phyloP scores from a whole-genome alignment of 2,329 filamentous ascomycete genomes.

The Dothideomycetes sp. region DNA sequence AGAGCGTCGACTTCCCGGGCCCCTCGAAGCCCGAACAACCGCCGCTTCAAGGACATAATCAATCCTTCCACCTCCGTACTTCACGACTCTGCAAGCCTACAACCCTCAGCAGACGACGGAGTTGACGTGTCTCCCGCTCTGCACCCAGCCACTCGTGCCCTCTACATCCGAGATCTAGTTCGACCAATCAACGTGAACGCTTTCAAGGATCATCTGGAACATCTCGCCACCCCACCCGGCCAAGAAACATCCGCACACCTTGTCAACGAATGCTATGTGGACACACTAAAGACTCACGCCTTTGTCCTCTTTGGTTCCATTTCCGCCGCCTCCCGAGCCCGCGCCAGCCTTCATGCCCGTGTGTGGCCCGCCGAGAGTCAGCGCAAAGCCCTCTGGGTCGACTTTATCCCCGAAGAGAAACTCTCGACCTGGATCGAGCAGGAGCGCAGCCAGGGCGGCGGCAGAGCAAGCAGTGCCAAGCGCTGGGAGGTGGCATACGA shows the following conservation, averaged over 20 bases:
- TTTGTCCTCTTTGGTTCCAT: conserved; percentile 62
- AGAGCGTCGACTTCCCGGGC: background rate
- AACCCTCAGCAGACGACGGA: conserved; percentile 5
- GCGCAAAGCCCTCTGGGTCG: conserved; percentile 74
- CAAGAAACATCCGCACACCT: conserved; percentile 37
- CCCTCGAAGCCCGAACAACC: conserved; percentile 11
- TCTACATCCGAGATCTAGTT: conserved; percentile 89
- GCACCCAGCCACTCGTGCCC: conserved; percentile 45
- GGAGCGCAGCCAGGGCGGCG: conserved; percentile 38
- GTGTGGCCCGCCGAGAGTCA: conserved; percentile 83
- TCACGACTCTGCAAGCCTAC: background rate
- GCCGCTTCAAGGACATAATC: conserved; percentile 23
- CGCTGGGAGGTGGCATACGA: conserved; percentile 54
- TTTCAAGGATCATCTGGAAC: conserved; percentile 57
- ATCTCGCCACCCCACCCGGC: conserved; percentile 52
- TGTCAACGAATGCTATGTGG: conserved; percentile 64
- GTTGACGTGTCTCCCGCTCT: conserved; percentile 22
- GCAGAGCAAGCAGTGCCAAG: conserved; percentile 22
- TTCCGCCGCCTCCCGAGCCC: conserved; percentile 64
- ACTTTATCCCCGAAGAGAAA: conserved; percentile 73
- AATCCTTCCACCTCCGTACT: background rate
- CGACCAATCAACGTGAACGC: conserved; percentile 62
- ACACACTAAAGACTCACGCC: conserved; percentile 78
- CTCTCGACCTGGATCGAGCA: conserved; percentile 62
- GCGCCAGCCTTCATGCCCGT: conserved; percentile 62